phyloP scores from a whole-genome alignment of 2,329 filamentous ascomycete genomes.

The Trichophaea hybrida region DNA sequence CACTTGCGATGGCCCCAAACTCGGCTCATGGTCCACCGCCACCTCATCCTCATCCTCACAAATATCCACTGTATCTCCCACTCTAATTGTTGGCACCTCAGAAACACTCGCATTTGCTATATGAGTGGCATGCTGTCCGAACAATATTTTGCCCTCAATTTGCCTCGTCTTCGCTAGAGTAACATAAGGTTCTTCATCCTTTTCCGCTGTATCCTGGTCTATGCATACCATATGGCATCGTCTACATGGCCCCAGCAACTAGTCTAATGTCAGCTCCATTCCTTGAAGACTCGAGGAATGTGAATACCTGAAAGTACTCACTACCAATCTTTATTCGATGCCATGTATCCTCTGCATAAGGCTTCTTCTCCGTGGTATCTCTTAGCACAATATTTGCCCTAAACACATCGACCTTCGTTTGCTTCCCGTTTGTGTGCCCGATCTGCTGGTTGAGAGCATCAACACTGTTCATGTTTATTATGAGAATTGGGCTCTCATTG shows the following conservation, averaged over 20 bases:
- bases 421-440: slow-evolving; percentile 43
- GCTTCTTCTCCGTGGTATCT: slow-evolving; percentile 26
- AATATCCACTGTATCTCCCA: slow-evolving; percentile 20
- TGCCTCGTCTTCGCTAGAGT: slow-evolving; percentile 78
- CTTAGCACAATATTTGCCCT: slow-evolving; percentile 74
- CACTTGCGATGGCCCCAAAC: neutral
- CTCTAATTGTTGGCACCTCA: slow-evolving; percentile 10
- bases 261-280: neutral
- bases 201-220: slow-evolving; percentile 65
- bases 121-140: slow-evolving; percentile 55
- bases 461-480: slow-evolving; percentile 67
- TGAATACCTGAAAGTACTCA: slow-evolving; percentile 17
- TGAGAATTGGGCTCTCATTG: slow-evolving; percentile 86
- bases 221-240: slow-evolving; percentile 95
- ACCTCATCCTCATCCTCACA: slow-evolving; percentile 6
- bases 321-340: slow-evolving; percentile 48
- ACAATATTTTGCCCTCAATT: slow-evolving; percentile 71
- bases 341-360: slow-evolving; percentile 78
- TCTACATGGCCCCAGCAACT: slow-evolving; percentile 68
- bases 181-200: slow-evolving; percentile 70
- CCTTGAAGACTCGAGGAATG: neutral
- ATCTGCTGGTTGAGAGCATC: slow-evolving; percentile 64
- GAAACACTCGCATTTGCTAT: slow-evolving; percentile 6
- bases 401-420: slow-evolving; percentile 60
- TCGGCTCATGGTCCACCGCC: neutral